These are phyloP conservation scores for Emiliania huxleyi DNA, from an alignment of 78 protist genomes.

Conservation along the genomic window DNA sequence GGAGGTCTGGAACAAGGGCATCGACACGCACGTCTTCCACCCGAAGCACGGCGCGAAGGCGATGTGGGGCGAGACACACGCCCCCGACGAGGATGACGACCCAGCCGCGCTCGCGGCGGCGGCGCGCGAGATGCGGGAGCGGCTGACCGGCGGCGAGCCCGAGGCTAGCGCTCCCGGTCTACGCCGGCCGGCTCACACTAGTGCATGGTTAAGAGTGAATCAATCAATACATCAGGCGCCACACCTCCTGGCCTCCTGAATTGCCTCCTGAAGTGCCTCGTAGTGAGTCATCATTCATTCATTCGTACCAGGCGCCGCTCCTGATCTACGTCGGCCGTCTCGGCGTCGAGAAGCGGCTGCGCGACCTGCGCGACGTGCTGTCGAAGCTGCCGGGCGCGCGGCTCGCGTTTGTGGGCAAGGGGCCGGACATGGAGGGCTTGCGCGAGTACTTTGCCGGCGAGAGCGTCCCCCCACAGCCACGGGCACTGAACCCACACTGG, in stretches of 20 bases:
- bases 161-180: not conserved
- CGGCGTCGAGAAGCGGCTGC: not conserved
- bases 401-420: conserved; percentile 33
- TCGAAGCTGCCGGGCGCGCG: not conserved
- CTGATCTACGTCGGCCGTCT: conserved; percentile 22
- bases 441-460: not conserved
- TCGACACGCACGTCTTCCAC: conserved; percentile 9
- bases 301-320: not conserved
- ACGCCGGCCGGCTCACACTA: conserved; percentile 39
- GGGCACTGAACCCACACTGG: too few species aligned
- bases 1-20: conserved; percentile 37
- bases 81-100: too few species aligned
- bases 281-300: too few species aligned
- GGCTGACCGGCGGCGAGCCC: conserved; percentile 18
- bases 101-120: too few species aligned
- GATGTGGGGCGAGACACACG: too few species aligned
- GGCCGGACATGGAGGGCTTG: not conserved
- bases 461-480: too few species aligned
- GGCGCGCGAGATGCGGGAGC: not conserved
- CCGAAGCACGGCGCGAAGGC: not conserved
- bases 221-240: too few species aligned
- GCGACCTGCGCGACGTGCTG: not conserved
- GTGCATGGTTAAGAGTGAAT: too few species aligned
- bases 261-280: too few species aligned
- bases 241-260: too few species aligned